Evolutionary conservation across 2,329 filamentous ascomycete species (phyloP).

Genomic region (Talaromyces albobiverticillius): DNA sequence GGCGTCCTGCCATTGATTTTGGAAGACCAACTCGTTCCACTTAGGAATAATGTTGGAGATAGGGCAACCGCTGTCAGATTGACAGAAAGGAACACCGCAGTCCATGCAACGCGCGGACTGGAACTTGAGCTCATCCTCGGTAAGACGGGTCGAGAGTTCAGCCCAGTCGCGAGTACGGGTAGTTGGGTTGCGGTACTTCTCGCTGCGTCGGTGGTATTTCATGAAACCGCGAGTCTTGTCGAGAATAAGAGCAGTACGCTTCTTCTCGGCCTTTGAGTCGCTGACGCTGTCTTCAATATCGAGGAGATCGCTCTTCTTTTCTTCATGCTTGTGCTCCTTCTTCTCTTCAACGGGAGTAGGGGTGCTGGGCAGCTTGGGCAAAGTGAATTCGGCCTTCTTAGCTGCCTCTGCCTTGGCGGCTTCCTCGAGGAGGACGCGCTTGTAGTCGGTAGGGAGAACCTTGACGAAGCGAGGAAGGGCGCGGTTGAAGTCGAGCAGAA

Average conservation of each 20-base stretch:
- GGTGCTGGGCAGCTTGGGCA: slow-evolving; percentile 60
- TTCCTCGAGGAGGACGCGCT: slow-evolving; percentile 84
- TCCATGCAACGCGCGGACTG: slow-evolving; percentile 98
- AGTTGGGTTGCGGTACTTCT: slow-evolving; percentile 86
- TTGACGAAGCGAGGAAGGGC: slow-evolving; percentile 89
- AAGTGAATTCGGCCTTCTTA: slow-evolving; percentile 78
- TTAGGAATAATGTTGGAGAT: slow-evolving; percentile 98
- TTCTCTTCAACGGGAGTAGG: slow-evolving; percentile 50
- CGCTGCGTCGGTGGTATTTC: slow-evolving; percentile 88
- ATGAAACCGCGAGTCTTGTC: slow-evolving; percentile 98
- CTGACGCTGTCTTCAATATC: slow-evolving; percentile 92
- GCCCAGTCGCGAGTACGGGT: slow-evolving; percentile 90
- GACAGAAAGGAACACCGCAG: slow-evolving; percentile 96
- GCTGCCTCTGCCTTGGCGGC: slow-evolving; percentile 80
- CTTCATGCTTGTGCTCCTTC: slow-evolving; percentile 58
- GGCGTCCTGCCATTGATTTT: slow-evolving; percentile 83
- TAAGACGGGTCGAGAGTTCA: slow-evolving; percentile 80
- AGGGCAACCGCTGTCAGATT: slow-evolving; percentile 91
- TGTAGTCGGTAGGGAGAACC: slow-evolving; percentile 92
- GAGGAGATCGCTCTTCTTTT: slow-evolving; percentile 67
- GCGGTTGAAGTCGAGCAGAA: slow-evolving; percentile 91
- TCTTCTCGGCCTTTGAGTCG: slow-evolving; percentile 82
- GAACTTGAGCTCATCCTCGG: slow-evolving; percentile 94
- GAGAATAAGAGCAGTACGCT: slow-evolving; percentile 84
- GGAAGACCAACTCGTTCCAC: slow-evolving; percentile 73